These are phyloP conservation scores for Straminergon stramineum DNA, from an alignment of 225 moss, liverwort and hornwort species.

Conservation along the genomic window DNA sequence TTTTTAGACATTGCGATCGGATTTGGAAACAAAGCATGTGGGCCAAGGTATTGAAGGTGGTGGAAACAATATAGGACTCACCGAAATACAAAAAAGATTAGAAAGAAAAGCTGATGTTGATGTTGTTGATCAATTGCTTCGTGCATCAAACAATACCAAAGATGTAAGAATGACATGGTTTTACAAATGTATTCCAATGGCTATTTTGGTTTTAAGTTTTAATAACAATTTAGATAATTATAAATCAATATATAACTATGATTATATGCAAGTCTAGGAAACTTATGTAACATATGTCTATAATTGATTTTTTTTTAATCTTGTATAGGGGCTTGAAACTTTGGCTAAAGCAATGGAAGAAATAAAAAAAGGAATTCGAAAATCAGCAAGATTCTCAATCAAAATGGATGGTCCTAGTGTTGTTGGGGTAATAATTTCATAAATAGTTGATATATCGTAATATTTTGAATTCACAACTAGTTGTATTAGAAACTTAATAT, in stretches of 20 bases:
- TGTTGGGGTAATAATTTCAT: background rate
- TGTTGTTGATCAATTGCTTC: slow-evolving; percentile 40
- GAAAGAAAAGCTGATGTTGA: slow-evolving; percentile 45
- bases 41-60: background rate
- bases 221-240: background rate
- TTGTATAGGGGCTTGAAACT: slow-evolving; percentile 3
- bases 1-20: slow-evolving; percentile 54
- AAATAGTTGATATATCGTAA: background rate
- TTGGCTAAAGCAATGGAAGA: slow-evolving; percentile 37
- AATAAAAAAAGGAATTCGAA: slow-evolving; percentile 13
- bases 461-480: no score
- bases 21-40: slow-evolving; percentile 60
- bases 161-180: background rate
- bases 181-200: background rate
- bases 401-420: background rate
- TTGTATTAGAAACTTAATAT: background rate
- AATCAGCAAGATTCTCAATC: background rate
- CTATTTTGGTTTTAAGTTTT: background rate
- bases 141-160: slow-evolving; percentile 27
- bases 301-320: background rate
- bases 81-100: slow-evolving; percentile 28
- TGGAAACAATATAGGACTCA: background rate
- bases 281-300: background rate
- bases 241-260: background rate
- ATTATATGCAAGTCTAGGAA: background rate